Evolutionary conservation across 345 rosid species (phyloP), one percentile per base, ranked within the genome.

Genomic region (Populus ilicifolia): DNA sequence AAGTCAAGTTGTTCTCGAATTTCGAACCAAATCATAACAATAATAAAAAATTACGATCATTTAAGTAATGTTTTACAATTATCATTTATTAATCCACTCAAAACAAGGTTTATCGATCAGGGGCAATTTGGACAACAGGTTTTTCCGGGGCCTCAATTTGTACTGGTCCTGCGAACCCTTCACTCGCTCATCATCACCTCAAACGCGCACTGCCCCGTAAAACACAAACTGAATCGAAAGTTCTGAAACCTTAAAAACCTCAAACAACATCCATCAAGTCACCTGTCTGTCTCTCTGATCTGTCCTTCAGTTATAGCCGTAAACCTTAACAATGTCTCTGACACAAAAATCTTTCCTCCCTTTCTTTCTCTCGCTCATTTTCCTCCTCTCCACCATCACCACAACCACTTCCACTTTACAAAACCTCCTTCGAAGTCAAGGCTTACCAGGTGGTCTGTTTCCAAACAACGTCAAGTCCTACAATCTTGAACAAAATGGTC

Each of bases 371-470:
- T 18, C 43, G 27, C 75, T 87, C 38, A 66, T 85, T 35, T 52
- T 78, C 76, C 35, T 64, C 80, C 76, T 21, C 84, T 73, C 36
- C 27, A 50, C 50, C 74, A 16, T 30, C 23, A 50, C 43, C 72
- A 46, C 82, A 73, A 30, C 83, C 67, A 43, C 84, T 54, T 12
- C 85, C 59, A 84, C 96, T 39, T 73, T 94, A 20, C 87, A 88
- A 21, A 78, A 75, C 79, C 94, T 92, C 36, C 94, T 94, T 2
- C 83, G 78, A 72, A 88, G 89, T 83, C 91, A 89, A 46, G 98
- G 98, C 70, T 79, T 94, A 39, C 98, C 98, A 16, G 94, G 87
- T 18, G 97, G 98, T 8, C 82, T 94, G 6, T 94, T 94, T 78
- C 98, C 97, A 0, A 80, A 80, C 62, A 89, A 86, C 77, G 92